These are phyloP conservation scores for Purpureocillium lavendulum DNA, from an alignment of 2,329 filamentous ascomycete species.

Conservation along the genomic window DNA sequence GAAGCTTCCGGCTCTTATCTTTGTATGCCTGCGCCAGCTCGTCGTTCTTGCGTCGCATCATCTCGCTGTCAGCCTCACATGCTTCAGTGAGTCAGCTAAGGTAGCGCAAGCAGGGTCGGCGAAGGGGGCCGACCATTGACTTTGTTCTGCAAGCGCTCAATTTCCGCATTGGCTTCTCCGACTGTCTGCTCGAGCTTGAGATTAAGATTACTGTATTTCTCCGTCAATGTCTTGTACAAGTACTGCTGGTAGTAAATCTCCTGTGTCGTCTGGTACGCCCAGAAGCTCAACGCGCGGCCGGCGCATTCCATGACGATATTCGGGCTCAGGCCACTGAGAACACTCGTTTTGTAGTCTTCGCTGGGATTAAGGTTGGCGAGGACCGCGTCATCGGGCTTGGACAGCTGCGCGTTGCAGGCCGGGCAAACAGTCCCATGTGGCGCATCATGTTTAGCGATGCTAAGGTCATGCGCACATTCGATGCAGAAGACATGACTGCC, in stretches of 20 bases:
- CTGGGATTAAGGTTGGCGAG: conserved; percentile 65
- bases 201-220: conserved; percentile 60
- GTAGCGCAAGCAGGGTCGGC: not conserved
- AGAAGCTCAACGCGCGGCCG: conserved; percentile 70
- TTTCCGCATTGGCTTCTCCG: conserved; percentile 66
- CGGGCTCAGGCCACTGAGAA: conserved; percentile 75
- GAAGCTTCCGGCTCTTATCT: conserved; percentile 62
- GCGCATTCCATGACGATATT: conserved; percentile 81
- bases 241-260: conserved; percentile 78
- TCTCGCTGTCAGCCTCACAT: conserved; percentile 53
- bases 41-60: conserved; percentile 61
- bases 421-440: conserved; percentile 52
- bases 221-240: conserved; percentile 60
- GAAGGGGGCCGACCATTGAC: conserved; percentile 43
- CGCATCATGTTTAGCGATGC: conserved; percentile 40
- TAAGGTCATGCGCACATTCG: conserved; percentile 58
- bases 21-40: conserved; percentile 58
- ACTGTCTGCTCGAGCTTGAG: conserved; percentile 64
- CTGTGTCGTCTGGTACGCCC: conserved; percentile 77
- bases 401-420: conserved; percentile 62
- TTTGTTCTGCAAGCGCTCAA: conserved; percentile 56
- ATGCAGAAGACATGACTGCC: conserved; percentile 77
- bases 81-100: conserved; percentile 22
- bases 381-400: conserved; percentile 67
- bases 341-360: conserved; percentile 84